Conservation (phyloP, 2,329 filamentous ascomycete genomes). For the Diaporthe sp. region DNA sequence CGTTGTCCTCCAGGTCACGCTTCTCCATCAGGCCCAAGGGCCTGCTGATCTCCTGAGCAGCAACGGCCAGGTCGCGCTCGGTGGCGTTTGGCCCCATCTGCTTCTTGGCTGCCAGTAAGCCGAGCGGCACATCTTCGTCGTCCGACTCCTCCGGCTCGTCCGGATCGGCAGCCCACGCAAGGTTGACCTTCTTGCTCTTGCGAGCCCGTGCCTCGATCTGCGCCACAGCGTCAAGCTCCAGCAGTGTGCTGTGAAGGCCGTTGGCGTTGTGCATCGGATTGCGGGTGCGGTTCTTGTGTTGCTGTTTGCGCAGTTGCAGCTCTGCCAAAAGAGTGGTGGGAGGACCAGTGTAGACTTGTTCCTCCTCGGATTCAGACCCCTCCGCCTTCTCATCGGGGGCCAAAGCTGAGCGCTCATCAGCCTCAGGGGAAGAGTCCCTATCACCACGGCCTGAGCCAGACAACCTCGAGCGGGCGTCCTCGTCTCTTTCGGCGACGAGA, state of each 20-base stretch:
- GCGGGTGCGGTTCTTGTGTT: conserved; percentile 83
- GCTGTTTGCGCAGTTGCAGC: conserved; percentile 88
- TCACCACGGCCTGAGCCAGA: conserved; percentile 28
- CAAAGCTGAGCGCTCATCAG: conserved; percentile 36
- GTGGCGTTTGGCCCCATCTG: conserved; percentile 53
- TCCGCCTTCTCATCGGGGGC: conserved; percentile 44
- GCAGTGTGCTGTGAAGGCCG: conserved; percentile 87
- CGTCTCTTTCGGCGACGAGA: conserved; percentile 31
- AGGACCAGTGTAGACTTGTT: conserved; percentile 70
- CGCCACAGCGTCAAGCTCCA: conserved; percentile 90
- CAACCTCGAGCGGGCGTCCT: conserved; percentile 36
- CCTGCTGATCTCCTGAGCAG: conserved; percentile 66
- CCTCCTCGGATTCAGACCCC: conserved; percentile 51
- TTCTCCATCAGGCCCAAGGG: conserved; percentile 82
- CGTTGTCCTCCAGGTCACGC: conserved; percentile 89
- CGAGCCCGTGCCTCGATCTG: conserved; percentile 84
- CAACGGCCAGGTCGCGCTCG: conserved; percentile 54
- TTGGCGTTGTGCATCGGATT: conserved; percentile 71
- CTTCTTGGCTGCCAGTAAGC: conserved; percentile 77
- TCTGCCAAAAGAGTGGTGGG: conserved; percentile 95
- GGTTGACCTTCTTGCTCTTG: conserved; percentile 78
- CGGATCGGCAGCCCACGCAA: conserved; percentile 78
- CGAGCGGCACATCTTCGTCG: conserved; percentile 90
- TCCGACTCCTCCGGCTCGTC: conserved; percentile 67
- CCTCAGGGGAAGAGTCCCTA: conserved; percentile 35